Base-by-base conservation (phyloP, 1,284 basidiomycete species). In the Blastosporella zonata region DNA sequence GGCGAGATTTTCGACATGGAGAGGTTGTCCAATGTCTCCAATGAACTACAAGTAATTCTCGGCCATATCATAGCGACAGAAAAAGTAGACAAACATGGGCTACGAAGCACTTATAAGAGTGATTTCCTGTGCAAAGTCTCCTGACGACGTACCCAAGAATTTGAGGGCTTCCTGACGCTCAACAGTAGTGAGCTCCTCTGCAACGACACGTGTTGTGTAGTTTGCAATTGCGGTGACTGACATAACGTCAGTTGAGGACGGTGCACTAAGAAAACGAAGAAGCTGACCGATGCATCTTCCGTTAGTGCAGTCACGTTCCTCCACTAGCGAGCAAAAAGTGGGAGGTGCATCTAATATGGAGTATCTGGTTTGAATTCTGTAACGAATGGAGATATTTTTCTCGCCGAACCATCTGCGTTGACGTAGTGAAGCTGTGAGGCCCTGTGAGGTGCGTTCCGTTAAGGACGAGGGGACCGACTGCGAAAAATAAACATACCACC, bases 191-290 rank as follows among this genome's bases (percentile, higher is more conserved):
- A 78, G 64, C 3, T 62, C 65, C 3, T 69, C 69, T 41, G 74
- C 62, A 6, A 70, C 63, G 2, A 79, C 68, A 13, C 76, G 72
- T 8, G 62, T 65, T 1, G 78, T 81, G 55, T 79, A 79, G 60
- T 79, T 80, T 2, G 77, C 74, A 50, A 79, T 79, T 12, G 78
- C 77, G 40, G 67, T 69, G 48, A 78, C 75, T 77, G 42, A 28
- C 7, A 34, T 15, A 6, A 37, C 17, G 21, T 43, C 21, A 43
- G 17, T n/a, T 39, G 8, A 12, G 17, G 29, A 9, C 3, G 27
- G 12, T 31, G 29, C 6, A 44, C 21, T 47, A 9, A 15, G 20
- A 27, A 25, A n/a, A 20, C 21, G 29, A 34, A 8, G 12, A 37
- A 18, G 66, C 76, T 21, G 53, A 77, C 75, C 58, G 39, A 78